Base-by-base conservation (phyloP, 805 yeast species). In the Ogataea polymorpha region DNA sequence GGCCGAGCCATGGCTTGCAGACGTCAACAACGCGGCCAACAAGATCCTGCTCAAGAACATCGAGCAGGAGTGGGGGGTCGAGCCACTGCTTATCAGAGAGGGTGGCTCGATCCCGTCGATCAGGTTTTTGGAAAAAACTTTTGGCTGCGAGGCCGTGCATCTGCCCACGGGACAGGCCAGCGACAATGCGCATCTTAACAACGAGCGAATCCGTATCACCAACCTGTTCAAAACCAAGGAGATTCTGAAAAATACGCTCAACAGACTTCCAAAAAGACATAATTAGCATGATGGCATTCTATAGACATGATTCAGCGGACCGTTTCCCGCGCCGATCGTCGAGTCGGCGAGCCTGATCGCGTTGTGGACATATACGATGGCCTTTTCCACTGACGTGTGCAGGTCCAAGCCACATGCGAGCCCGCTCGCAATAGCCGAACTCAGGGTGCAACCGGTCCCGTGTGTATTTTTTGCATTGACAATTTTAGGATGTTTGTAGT, bases 41-140 rank as follows among this genome's bases (percentile, higher is more conserved):
- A 72, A 77, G 52, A 71, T 84, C 7, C 66, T 93, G 25, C 70
- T 73, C 40, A 66, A 76, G 17, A 87, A 85, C 37, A 68, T 91
- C 23, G 64, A 68, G 30, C 61, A 67, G 4, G 86, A 80, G 41
- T 91, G 99, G 99, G 79, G 76, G 0, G 65, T 70, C 10, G 86
- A 85, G 40, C 97, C 98, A 2, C 66, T 91, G 30, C 82, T 80
- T 45, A 86, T 93, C 23, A 77, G 98, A 50, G 99, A 93, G 66
- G 99, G 99, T 46, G 99, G 99, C 0, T 87, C 97, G 0, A 89
- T 91, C 59, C 97, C 99, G 2, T 82, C 91, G 9, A 80, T 93
- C 6, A 66, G 96, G 48, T 84, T 83, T 45, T 65, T 91, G 49
- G 99, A 91, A 54, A 86, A 86, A 60, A 68, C 75, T 10, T 86